Conservation (phyloP, 352 stramenopile species). For the Detonula confervacea region DNA sequence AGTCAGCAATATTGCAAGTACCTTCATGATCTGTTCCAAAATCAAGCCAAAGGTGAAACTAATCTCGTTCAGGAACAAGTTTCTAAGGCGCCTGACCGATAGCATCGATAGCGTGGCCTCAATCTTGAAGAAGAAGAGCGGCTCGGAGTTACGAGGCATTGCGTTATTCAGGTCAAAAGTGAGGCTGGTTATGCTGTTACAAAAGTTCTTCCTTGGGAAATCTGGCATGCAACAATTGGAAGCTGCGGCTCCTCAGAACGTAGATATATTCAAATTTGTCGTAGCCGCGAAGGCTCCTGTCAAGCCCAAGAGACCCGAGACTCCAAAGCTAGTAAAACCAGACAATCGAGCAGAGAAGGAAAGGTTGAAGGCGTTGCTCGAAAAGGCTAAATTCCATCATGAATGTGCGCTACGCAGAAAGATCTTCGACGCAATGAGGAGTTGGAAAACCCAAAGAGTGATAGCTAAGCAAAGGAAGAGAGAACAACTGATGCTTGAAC, state of each 20-base stretch:
- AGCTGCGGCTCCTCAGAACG: background rate
- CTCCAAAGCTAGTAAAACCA: background rate
- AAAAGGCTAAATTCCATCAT: constrained; percentile 6
- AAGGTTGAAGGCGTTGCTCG: too few species aligned
- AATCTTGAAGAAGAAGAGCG: constrained; percentile 8
- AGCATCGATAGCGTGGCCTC: constrained; percentile 9
- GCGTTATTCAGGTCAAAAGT: constrained; percentile 32
- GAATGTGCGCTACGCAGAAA: constrained; percentile 2
- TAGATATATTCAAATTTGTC: constrained; percentile 29
- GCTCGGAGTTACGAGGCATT: constrained; percentile 16
- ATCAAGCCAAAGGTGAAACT: background rate
- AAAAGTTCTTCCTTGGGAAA: background rate
- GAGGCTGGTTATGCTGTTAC: constrained; percentile 25
- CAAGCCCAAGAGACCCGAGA: background rate
- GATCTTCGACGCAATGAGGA: background rate
- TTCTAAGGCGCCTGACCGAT: constrained; percentile 9
- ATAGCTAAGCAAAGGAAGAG: background rate
- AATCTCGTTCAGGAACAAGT: constrained; percentile 4
- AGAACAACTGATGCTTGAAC: background rate
- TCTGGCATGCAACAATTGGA: background rate
- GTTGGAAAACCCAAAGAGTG: background rate
- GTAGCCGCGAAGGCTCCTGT: background rate
- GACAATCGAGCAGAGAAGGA: background rate
- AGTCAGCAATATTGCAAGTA: too few species aligned
- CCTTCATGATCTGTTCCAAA: background rate